Conservation (phyloP, 495 filamentous ascomycete genomes). For the Daldinia decipiens region DNA sequence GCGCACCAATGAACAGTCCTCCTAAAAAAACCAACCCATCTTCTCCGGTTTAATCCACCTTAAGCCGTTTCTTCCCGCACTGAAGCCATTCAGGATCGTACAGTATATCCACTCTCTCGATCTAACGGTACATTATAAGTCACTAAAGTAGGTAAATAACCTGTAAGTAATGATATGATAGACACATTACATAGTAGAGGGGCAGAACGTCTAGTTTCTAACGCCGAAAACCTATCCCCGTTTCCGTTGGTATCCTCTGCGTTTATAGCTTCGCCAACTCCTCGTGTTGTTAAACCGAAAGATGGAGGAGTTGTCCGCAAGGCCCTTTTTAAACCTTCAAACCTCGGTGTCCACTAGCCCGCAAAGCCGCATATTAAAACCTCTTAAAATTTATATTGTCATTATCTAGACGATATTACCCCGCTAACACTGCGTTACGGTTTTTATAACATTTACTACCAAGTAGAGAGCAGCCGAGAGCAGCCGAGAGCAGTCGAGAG, state of each 20-base stretch:
- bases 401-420: slow-evolving; percentile 7
- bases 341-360: not conserved
- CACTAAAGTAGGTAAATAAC: not conserved
- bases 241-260: not conserved
- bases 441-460: not conserved
- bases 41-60: not conserved
- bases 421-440: slow-evolving; percentile 2
- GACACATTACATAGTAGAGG: not conserved
- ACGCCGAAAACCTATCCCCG: not conserved
- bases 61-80: not conserved
- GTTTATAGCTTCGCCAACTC: not conserved
- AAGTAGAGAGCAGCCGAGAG: not conserved
- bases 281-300: not conserved
- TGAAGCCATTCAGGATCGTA: not conserved
- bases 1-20: not conserved
- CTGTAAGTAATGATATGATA: not conserved
- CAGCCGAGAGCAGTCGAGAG: not conserved
- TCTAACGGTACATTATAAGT: not conserved
- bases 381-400: not conserved
- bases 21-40: not conserved
- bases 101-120: not conserved
- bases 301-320: not conserved
- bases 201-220: slow-evolving; percentile 1
- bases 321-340: not conserved
- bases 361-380: not conserved